A percentile compares a stretch with the other conserved stretches of the same genome.
Conservation (phyloP, 1,284 basidiomycete species). For the Rhizopogon parksii region DNA sequence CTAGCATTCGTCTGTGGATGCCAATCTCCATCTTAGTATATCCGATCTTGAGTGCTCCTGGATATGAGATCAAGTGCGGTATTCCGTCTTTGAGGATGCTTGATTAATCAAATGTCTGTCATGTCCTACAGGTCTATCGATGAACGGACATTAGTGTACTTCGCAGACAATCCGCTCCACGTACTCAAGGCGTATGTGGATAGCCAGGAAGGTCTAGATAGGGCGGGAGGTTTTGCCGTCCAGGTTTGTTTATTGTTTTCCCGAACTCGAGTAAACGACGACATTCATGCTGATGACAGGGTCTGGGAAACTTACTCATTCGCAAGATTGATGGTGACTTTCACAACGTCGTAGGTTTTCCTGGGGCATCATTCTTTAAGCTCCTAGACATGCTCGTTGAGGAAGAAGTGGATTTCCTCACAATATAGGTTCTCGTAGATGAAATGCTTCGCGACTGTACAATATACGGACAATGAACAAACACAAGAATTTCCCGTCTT, state of each 20-base stretch:
- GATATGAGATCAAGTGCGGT: conserved; percentile 72
- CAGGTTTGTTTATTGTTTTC: conserved; percentile 56
- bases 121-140: conserved; percentile 66
- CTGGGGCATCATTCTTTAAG: conserved; percentile 71
- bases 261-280: background rate
- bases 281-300: conserved; percentile 37
- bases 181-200: conserved; percentile 83
- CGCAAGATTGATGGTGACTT: conserved; percentile 88
- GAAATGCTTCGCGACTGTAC: background rate
- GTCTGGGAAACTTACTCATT: conserved; percentile 74
- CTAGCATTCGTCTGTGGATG: background rate
- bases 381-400: conserved; percentile 60
- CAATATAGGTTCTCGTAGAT: conserved; percentile 25
- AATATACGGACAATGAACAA: background rate
- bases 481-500: background rate
- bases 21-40: conserved; percentile 36
- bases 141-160: conserved; percentile 75
- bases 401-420: conserved; percentile 68
- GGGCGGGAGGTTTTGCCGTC: conserved; percentile 93
- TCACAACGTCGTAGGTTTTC: conserved; percentile 90
- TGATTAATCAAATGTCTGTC: background rate
- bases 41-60: conserved; percentile 78
- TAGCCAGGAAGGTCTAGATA: conserved; percentile 82
- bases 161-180: conserved; percentile 61
- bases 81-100: background rate